Conservation (phyloP, 2,329 filamentous ascomycete genomes). For the Ascomycota sp. region DNA sequence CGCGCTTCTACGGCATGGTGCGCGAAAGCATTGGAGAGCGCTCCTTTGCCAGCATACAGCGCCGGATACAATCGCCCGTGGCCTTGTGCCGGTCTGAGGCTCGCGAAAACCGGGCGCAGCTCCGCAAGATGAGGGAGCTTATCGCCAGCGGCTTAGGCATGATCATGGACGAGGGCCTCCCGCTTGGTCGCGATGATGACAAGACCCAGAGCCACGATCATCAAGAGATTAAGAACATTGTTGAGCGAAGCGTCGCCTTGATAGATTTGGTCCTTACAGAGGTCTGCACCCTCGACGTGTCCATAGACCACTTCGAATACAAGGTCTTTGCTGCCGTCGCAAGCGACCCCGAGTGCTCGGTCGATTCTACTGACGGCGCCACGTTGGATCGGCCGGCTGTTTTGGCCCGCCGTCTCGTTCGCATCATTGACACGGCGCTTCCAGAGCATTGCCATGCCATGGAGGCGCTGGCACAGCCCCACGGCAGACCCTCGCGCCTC, state of each 20-base stretch:
- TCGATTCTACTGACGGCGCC: conserved; percentile 25
- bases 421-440: conserved; percentile 48
- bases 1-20: conserved; percentile 63
- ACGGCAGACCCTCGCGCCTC: conserved; percentile 56
- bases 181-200: conserved; percentile 41
- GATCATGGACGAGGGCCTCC: conserved; percentile 68
- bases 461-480: conserved; percentile 31
- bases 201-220: conserved; percentile 29
- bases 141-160: conserved; percentile 76
- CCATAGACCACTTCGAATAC: conserved; percentile 43
- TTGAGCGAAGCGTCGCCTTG: conserved; percentile 61
- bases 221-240: conserved; percentile 43
- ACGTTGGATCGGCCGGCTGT: conserved; percentile 30
- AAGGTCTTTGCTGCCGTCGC: conserved; percentile 42
- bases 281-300: conserved; percentile 41
- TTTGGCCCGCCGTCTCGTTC: conserved; percentile 45
- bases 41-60: conserved; percentile 49
- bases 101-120: conserved; percentile 46
- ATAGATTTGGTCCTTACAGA: conserved; percentile 73
- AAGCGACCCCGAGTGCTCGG: conserved; percentile 36
- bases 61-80: conserved; percentile 57
- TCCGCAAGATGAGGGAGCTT: conserved; percentile 56
- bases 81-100: conserved; percentile 57
- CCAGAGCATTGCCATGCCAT: conserved; percentile 44
- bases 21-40: conserved; percentile 53